Evolutionary conservation across 352 stramenopile genomes (phyloP), one percentile per base, ranked within the genome.

Genomic region (Phytophthora foliorum): DNA sequence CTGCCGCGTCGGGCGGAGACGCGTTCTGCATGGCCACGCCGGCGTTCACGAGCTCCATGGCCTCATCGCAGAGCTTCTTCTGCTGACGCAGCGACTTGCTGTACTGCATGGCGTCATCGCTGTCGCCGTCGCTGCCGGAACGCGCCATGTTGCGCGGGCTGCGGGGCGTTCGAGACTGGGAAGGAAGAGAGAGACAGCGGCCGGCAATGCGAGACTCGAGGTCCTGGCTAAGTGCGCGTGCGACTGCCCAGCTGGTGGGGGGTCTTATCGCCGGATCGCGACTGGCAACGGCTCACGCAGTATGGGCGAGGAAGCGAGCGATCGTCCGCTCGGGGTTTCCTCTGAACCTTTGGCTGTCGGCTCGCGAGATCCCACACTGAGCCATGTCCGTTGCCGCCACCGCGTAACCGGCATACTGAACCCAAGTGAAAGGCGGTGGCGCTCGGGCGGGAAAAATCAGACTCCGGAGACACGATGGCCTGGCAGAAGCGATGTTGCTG

Each of bases 11-110:
- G 4, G 82, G 82, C 8, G 85, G 85, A 14, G 63, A 81, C 16
- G 79, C 80, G 64, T 93, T 93, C 69, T 95, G 88, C 65, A 93
- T 75, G 50, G 82, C 81, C 67, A 95, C 84, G 46, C 88, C 84
- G 38, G 81, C 84, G 65, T 95, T 95, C 53, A 95, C 88, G 31
- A 95, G 75, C 65, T 82, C 80, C 88, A 93, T 93, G 67, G 63
- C 88, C 44, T 93, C 84, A 69, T 93, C 84, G 62, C 88, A 95
- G 46, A 94, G 71, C 52, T 86, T 80, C 69, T 92, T 91, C 72
- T 95, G 88, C 69, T 82, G 80, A 27, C 77, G 68, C 50, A 95
- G 66, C 51, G 69, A 74, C 72, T 85, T 82, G 70, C 77, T 90
- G 55, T 80, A 75, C 69, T 86, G 78, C 65, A 80, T 63, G 29